A percentile compares a stretch with the other conserved stretches of the same genome.
phyloP scores from a whole-genome alignment of 2,329 filamentous ascomycete genomes.

The Trichophyton simii region DNA sequence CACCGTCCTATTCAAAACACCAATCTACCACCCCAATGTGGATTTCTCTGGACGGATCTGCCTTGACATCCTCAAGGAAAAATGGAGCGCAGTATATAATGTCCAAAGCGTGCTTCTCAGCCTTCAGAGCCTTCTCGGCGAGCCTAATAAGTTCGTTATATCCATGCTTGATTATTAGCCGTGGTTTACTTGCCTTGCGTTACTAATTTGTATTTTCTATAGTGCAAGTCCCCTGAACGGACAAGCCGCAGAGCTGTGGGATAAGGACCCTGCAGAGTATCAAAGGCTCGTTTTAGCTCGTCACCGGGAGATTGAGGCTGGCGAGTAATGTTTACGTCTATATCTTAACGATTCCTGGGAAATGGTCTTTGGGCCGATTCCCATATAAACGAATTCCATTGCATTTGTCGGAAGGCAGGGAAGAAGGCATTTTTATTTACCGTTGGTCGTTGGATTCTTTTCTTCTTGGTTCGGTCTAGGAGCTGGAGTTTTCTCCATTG shows the following conservation, averaged over 20 bases:
- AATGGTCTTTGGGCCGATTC: background rate
- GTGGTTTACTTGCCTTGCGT: slow-evolving; percentile 89
- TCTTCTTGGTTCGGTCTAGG: background rate
- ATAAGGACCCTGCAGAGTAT: slow-evolving; percentile 75
- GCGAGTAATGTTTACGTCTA: slow-evolving; percentile 21
- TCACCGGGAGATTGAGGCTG: slow-evolving; percentile 46
- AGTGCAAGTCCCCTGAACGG: slow-evolving; percentile 91
- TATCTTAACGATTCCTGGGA: background rate
- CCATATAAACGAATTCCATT: background rate
- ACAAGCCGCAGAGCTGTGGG: slow-evolving; percentile 92
- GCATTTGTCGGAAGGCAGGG: background rate
- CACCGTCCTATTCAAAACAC: slow-evolving; percentile 91
- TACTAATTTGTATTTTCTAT: slow-evolving; percentile 45
- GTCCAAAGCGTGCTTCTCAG: slow-evolving; percentile 87
- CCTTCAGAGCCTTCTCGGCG: slow-evolving; percentile 84
- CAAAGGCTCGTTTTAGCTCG: slow-evolving; percentile 58
- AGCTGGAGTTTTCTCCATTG: background rate
- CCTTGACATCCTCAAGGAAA: slow-evolving; percentile 95
- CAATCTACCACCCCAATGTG: slow-evolving; percentile 97
- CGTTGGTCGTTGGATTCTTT: background rate
- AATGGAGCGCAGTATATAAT: slow-evolving; percentile 97
- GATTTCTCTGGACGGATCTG: slow-evolving; percentile 96
- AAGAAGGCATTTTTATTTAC: background rate
- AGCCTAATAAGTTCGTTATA: slow-evolving; percentile 87
- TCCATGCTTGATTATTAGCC: slow-evolving; percentile 36